Evolutionary conservation across 2,329 filamentous ascomycete species (phyloP).

Genomic region (Claviceps sp.): DNA sequence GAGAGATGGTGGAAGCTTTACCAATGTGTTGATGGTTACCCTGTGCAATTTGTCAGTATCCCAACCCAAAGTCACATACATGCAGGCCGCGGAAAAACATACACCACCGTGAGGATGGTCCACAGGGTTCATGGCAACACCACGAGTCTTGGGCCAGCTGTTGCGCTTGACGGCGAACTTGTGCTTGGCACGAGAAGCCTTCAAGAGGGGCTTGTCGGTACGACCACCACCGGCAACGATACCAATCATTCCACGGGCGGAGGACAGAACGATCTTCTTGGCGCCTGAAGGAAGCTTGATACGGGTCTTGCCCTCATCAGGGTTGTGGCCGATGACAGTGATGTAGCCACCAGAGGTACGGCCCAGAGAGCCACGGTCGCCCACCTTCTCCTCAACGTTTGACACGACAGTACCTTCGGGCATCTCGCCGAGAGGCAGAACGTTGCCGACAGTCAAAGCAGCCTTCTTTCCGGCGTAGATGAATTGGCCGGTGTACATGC

Average conservation of each 20-base stretch:
- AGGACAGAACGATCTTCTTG: slow-evolving; percentile 96
- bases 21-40: slow-evolving; percentile 99
- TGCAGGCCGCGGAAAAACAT: slow-evolving; percentile 24
- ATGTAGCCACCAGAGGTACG: slow-evolving; percentile 99
- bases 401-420: slow-evolving; percentile 98
- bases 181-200: slow-evolving; percentile 99
- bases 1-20: slow-evolving; percentile 98
- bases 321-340: slow-evolving; percentile 95
- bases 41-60: slow-evolving; percentile 34
- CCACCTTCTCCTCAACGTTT: slow-evolving; percentile 98
- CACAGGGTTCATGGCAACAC: slow-evolving; percentile 99
- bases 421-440: slow-evolving; percentile 86
- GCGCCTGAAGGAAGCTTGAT: slow-evolving; percentile 98
- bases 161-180: slow-evolving; percentile 99
- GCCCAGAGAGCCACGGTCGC: slow-evolving; percentile 91
- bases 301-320: slow-evolving; percentile 97
- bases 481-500: slow-evolving; percentile 99
- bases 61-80: background rate
- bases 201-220: slow-evolving; percentile 98
- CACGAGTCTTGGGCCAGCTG: slow-evolving; percentile 99
- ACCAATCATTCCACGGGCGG: slow-evolving; percentile 93
- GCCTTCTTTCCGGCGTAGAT: slow-evolving; percentile 99
- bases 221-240: slow-evolving; percentile 98
- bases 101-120: slow-evolving; percentile 96
- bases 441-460: slow-evolving; percentile 89